Conservation (phyloP, 371 early-diverging fungal genomes). For the Circinella minor region DNA sequence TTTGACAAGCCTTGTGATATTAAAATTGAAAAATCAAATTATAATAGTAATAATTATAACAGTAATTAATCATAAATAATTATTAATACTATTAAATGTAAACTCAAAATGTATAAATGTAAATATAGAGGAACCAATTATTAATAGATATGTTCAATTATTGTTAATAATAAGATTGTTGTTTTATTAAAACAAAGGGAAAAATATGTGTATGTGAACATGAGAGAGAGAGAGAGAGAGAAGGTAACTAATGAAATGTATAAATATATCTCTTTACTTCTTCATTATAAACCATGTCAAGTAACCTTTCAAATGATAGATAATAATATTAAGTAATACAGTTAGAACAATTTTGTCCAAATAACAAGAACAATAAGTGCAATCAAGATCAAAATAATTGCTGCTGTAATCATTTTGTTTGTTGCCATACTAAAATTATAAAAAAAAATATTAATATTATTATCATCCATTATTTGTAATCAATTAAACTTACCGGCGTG, state of each 20-base stretch:
- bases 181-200: too few relatives aligned
- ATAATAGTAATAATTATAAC: neutral
- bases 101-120: neutral
- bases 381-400: slow-evolving; percentile 82
- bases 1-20: slow-evolving; percentile 29
- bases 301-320: too few relatives aligned
- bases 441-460: neutral
- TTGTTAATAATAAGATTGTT: too few relatives aligned
- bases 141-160: too few relatives aligned
- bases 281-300: too few relatives aligned
- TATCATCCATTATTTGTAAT: neutral
- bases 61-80: too few relatives aligned
- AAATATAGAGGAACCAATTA: neutral
- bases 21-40: slow-evolving; percentile 20
- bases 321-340: too few relatives aligned
- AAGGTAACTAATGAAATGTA: too few relatives aligned
- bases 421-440: slow-evolving; percentile 77
- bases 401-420: slow-evolving; percentile 87
- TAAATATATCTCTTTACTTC: too few relatives aligned
- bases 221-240: too few relatives aligned
- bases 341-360: slow-evolving; percentile 66
- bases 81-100: too few relatives aligned
- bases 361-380: slow-evolving; percentile 85
- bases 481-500: slow-evolving; percentile 74
- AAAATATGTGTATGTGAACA: too few relatives aligned